phyloP scores from a whole-genome alignment of 73 alveolate genomes.

The Chromera velia region DNA sequence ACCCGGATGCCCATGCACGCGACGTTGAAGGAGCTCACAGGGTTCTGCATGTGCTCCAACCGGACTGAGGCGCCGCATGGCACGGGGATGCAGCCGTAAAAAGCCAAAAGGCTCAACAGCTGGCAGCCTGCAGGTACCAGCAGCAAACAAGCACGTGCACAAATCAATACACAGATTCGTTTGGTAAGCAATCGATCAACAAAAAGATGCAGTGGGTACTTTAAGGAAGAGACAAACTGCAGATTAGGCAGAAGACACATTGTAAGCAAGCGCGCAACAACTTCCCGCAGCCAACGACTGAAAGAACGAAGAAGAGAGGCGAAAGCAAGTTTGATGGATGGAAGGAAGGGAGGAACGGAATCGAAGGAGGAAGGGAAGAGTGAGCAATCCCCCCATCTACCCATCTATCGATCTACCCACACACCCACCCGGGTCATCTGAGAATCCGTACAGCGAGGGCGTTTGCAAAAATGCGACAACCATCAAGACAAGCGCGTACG shows the following conservation, averaged over 20 bases:
- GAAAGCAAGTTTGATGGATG: no score
- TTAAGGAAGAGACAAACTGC: no score
- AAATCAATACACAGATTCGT: background rate
- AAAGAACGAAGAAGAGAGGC: no score
- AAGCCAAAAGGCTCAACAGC: background rate
- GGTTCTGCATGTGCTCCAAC: background rate
- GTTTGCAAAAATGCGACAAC: constrained; percentile 37
- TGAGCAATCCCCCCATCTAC: no score
- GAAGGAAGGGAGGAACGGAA: background rate
- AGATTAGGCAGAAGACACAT: no score
- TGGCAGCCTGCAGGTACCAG: background rate
- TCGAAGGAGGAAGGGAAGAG: background rate
- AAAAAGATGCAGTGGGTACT: no score
- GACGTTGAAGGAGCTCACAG: background rate
- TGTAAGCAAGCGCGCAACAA: no score
- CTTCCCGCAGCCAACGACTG: no score
- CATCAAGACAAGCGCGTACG: constrained; percentile 35
- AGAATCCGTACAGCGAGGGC: background rate
- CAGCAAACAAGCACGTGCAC: no score
- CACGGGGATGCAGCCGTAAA: background rate
- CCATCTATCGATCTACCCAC: background rate
- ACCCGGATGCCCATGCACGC: background rate
- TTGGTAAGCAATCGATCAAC: background rate
- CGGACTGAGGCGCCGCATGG: background rate
- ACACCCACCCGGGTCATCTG: background rate